Conservation (phyloP, 2,329 filamentous ascomycete species). For the Pyricularia grisea region DNA sequence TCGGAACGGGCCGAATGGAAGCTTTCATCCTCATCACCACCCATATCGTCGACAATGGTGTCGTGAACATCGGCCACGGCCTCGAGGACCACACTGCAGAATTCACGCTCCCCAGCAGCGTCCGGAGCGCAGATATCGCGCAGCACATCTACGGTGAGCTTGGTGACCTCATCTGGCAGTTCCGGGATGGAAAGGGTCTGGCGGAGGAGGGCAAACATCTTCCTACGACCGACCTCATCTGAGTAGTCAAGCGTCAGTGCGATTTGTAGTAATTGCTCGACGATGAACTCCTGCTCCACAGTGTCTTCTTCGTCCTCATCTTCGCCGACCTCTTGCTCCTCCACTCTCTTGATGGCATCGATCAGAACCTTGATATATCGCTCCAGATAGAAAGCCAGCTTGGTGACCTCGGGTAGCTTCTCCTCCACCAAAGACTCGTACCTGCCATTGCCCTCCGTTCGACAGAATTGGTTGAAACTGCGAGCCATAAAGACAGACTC, state of each 20-base stretch:
- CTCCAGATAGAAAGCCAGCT: slow-evolving; percentile 78
- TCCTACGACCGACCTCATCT: slow-evolving; percentile 89
- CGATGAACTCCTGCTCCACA: slow-evolving; percentile 87
- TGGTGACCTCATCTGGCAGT: slow-evolving; percentile 86
- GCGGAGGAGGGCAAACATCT: slow-evolving; percentile 88
- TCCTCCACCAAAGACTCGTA: slow-evolving; percentile 74
- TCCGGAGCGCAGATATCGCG: slow-evolving; percentile 74
- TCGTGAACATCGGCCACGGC: slow-evolving; percentile 96
- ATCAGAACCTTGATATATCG: slow-evolving; percentile 65
- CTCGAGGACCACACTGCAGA: slow-evolving; percentile 79
- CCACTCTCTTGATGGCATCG: slow-evolving; percentile 49
- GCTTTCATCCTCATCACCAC: slow-evolving; percentile 58
- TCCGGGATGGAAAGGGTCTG: slow-evolving; percentile 79
- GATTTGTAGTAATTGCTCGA: slow-evolving; percentile 91
- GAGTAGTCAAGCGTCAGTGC: slow-evolving; percentile 88
- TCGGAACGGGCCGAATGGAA: slow-evolving; percentile 92
- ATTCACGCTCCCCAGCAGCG: slow-evolving; percentile 67
- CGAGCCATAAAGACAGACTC: slow-evolving; percentile 86
- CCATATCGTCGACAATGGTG: slow-evolving; percentile 65
- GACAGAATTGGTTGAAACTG: slow-evolving; percentile 91
- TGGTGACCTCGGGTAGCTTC: slow-evolving; percentile 90
- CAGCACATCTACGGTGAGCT: slow-evolving; percentile 73
- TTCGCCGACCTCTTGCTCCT: slow-evolving; percentile 42
- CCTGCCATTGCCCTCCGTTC: slow-evolving; percentile 61
- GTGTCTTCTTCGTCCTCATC: slow-evolving; percentile 73